Evolutionary conservation across 2,329 filamentous ascomycete species (phyloP), one percentile per base, ranked within the genome.

Genomic region (Metarhizium rileyi): DNA sequence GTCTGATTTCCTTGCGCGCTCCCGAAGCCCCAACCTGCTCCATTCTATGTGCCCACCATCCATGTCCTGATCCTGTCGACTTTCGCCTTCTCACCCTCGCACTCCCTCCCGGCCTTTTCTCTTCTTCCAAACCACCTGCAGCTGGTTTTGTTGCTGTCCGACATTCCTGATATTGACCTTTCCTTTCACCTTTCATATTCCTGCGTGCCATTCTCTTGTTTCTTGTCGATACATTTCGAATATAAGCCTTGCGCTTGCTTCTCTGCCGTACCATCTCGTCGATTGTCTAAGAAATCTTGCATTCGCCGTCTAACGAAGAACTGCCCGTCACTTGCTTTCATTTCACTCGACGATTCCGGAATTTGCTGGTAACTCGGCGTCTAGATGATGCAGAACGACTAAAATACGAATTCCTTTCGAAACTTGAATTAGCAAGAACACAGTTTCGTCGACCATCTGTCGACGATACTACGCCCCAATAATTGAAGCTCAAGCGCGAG

Each of bases 341-440:
- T 16, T 25, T 25, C 35, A 9, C 38, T 42, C 38, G 38, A 42
- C 38, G 38, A 6, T 14, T 14, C 25, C n/a, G 38, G 10, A 42
- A 36, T 18, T 35, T 5, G 20, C 14, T 38, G 20, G 23, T 30
- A 46, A 36, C 18, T 23, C 7, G 49, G 27, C 48, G 40, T 38
- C 28, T 47, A 43, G 48, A 47, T 23, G 38, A 50, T 42, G 48
- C 44, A 28, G 47, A 7, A 44, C 44, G 44, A 40, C 40, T 14
- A 28, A 4, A 28, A 18, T 30, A 44, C 42, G 22, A 30, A 4
- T 30, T 22, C 8, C 22, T 22, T 3, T 5, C 7, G 38, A 22
- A 16, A 42, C 18, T 25, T 14, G 20, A 42, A 42, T 20, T 12
- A 14, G 25, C 22, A 25, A 14, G 20, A 14, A 4, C 16, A 12